Evolutionary conservation across 352 stramenopile genomes (phyloP).

Genomic region (Pythium brachiatum): DNA sequence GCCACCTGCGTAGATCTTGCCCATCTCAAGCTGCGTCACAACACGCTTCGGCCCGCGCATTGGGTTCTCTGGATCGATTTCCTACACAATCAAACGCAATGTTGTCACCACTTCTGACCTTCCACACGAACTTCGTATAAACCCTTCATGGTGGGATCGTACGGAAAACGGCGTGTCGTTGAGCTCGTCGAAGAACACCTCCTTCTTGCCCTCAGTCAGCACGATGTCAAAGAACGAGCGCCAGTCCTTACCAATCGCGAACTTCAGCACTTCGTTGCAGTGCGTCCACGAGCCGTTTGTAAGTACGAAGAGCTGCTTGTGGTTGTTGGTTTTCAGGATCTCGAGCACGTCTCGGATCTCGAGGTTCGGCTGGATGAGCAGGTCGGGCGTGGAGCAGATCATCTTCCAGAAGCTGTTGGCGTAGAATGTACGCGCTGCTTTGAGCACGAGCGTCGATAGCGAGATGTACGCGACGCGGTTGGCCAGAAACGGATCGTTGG

Average conservation of each 20-base stretch:
- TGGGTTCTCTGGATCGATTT: slow-evolving; percentile 26
- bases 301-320: slow-evolving; percentile 47
- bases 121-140: too few relatives aligned
- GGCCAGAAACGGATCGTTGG: slow-evolving; percentile 42
- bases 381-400: slow-evolving; percentile 36
- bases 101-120: too few relatives aligned
- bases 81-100: slow-evolving; percentile 12
- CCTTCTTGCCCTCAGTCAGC: slow-evolving; percentile 47
- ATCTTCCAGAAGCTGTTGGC: slow-evolving; percentile 46
- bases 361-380: slow-evolving; percentile 43
- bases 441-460: slow-evolving; percentile 37
- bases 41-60: slow-evolving; percentile 19
- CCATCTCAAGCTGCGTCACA: slow-evolving; percentile 29
- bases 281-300: slow-evolving; percentile 55
- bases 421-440: slow-evolving; percentile 46
- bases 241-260: slow-evolving; percentile 47
- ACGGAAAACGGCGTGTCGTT: slow-evolving; percentile 48
- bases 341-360: slow-evolving; percentile 43
- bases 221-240: slow-evolving; percentile 45
- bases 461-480: slow-evolving; percentile 45
- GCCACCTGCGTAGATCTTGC: slow-evolving; percentile 43
- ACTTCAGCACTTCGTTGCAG: slow-evolving; percentile 54
- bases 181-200: slow-evolving; percentile 55
- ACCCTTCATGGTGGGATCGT: neutral
- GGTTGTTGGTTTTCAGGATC: slow-evolving; percentile 24